Percentiles rank a stretch among this genome's conserved stretches.
Conservation (phyloP, 805 yeast genomes). For the Wickerhamiella sorbophila region DNA sequence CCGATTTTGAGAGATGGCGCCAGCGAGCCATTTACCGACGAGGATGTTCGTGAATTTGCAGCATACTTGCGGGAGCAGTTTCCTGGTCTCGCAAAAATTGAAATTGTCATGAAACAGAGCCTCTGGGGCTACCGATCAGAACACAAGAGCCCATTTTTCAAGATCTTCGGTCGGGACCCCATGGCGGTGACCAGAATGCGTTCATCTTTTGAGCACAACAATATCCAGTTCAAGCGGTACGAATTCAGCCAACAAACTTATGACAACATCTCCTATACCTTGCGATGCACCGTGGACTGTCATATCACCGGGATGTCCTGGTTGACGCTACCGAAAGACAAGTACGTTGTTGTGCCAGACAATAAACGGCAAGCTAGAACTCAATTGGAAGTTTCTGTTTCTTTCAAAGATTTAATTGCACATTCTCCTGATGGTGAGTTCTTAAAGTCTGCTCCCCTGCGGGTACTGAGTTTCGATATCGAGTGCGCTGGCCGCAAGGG, state of each 20-base stretch:
- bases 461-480: conserved; percentile 88
- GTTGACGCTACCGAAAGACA: conserved; percentile 74
- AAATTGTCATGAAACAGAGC: conserved; percentile 59
- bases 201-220: conserved; percentile 61
- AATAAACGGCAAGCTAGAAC: conserved; percentile 45
- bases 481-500: conserved; percentile 98
- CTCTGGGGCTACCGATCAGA: conserved; percentile 90
- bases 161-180: conserved; percentile 53
- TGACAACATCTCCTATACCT: conserved; percentile 76
- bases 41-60: conserved; percentile 37
- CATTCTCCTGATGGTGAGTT: conserved; percentile 90
- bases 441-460: conserved; percentile 83
- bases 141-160: conserved; percentile 62
- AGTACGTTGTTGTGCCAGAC: conserved; percentile 29
- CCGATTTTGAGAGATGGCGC: conserved; percentile 32
- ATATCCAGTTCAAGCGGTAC: conserved; percentile 5
- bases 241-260: conserved; percentile 38
- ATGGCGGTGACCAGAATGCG: conserved; percentile 54
- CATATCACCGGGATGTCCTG: conserved; percentile 91
- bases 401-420: conserved; percentile 53
- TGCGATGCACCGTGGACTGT: conserved; percentile 86
- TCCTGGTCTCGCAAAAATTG: conserved; percentile 31
- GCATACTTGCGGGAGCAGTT: conserved; percentile 29
- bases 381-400: conserved; percentile 68
- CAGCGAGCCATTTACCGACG: conserved; percentile 39